phyloP scores from a whole-genome alignment of 148 eudicot genomes.

The Simmondsia chinensis region DNA sequence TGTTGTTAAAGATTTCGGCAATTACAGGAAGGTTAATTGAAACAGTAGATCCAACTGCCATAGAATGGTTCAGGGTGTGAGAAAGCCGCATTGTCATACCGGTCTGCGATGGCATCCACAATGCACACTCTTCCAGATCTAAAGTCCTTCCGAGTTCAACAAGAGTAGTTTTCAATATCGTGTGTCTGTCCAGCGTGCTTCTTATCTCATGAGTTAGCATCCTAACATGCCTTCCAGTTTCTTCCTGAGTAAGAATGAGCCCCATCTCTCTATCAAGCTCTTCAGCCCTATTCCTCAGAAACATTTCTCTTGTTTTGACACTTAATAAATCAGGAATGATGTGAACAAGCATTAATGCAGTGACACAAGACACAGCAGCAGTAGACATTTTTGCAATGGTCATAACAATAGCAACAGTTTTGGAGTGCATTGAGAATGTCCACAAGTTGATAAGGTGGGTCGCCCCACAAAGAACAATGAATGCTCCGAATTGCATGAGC shows the following conservation, averaged over 20 bases:
- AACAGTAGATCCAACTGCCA: conserved; percentile 62
- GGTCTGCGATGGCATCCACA: conserved; percentile 86
- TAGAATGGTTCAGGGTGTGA: conserved; percentile 46
- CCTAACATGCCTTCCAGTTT: conserved; percentile 89
- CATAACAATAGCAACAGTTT: conserved; percentile 84
- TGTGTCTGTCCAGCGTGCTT: conserved; percentile 83
- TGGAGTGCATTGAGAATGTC: conserved; percentile 74
- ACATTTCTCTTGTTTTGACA: conserved; percentile 69
- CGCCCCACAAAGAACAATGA: conserved; percentile 84
- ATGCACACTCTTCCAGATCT: conserved; percentile 68
- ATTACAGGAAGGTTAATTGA: conserved; percentile 49
- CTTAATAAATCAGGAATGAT: conserved; percentile 82
- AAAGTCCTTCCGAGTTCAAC: conserved; percentile 80
- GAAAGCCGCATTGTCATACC: conserved; percentile 62
- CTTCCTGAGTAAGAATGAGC: conserved; percentile 73
- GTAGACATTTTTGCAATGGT: conserved; percentile 70
- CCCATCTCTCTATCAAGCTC: conserved; percentile 92
- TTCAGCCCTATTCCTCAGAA: conserved; percentile 69
- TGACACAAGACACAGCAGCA: conserved; percentile 78
- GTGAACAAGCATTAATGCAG: conserved; percentile 85
- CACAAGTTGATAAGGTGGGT: conserved; percentile 84
- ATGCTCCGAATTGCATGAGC: conserved; percentile 90
- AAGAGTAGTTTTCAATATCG: conserved; percentile 69
- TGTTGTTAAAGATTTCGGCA: conserved; percentile 49
- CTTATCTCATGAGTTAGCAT: conserved; percentile 93